These are phyloP conservation scores for Sophora flavescens DNA, from an alignment of 306 rosid genomes.

Conservation along the genomic window DNA sequence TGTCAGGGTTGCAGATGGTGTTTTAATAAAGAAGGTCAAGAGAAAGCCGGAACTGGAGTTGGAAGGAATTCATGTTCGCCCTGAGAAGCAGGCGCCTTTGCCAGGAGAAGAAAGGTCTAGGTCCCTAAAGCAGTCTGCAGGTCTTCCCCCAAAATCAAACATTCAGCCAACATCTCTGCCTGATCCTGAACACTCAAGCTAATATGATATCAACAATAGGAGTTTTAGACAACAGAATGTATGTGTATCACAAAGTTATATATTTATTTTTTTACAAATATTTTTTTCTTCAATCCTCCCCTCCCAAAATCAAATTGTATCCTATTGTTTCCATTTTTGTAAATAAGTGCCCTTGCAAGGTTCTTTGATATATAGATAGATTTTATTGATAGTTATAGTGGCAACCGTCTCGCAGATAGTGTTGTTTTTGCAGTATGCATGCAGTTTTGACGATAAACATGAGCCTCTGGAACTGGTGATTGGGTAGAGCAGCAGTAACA, in stretches of 20 bases:
- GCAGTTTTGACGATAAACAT: not conserved
- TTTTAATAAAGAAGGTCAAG: constrained; percentile 72
- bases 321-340: constrained; percentile 68
- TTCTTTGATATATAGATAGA: constrained; percentile 61
- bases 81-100: constrained; percentile 63
- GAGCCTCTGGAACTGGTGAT: not conserved
- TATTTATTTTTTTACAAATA: constrained; percentile 31
- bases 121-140: constrained; percentile 70
- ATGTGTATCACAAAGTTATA: constrained; percentile 39
- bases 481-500: not conserved
- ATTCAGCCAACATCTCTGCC: constrained; percentile 66
- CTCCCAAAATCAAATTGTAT: constrained; percentile 38
- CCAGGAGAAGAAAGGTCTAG: constrained; percentile 79
- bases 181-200: constrained; percentile 88
- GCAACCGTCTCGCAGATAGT: constrained; percentile 30
- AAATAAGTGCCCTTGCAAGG: constrained; percentile 63
- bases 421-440: not conserved
- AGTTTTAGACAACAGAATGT: constrained; percentile 51
- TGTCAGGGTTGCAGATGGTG: constrained; percentile 65
- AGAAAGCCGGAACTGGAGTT: constrained; percentile 77
- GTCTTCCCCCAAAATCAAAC: constrained; percentile 65
- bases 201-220: constrained; percentile 56
- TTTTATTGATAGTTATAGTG: constrained; percentile 51
- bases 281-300: constrained; percentile 13
- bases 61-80: constrained; percentile 62